A percentile compares a stretch with the other conserved stretches of the same genome.
Conservation (phyloP, 176 grass and related monocot species). For the Zizania latifolia region DNA sequence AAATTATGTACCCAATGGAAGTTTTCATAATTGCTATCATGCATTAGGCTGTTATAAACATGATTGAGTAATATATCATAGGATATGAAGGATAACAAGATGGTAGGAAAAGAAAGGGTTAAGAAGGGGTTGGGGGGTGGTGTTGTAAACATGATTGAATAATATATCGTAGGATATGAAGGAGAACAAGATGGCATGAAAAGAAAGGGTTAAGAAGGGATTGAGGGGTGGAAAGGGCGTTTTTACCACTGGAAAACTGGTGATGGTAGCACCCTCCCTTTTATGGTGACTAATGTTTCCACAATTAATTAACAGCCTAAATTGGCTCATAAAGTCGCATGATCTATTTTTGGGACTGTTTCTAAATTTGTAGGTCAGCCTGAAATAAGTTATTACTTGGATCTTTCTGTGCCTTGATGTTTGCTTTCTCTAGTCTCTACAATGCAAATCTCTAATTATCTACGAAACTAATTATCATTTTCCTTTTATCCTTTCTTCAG, state of each 20-base stretch:
- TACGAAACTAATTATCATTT: not conserved
- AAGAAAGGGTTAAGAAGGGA: not conserved
- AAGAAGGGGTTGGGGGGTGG: too few species aligned
- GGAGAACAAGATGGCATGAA: not conserved
- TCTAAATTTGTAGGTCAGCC: not conserved
- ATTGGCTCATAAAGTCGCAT: not conserved
- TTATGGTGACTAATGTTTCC: not conserved
- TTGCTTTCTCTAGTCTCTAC: not conserved
- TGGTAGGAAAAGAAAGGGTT: not conserved
- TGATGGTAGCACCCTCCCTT: not conserved
- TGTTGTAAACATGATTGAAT: not conserved
- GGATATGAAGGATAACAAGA: not conserved
- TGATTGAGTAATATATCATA: not conserved
- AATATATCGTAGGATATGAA: too few species aligned
- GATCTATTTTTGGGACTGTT: not conserved
- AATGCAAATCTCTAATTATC: too few species aligned
- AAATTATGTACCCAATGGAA: not conserved
- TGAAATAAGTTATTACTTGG: not conserved
- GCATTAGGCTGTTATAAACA: not conserved
- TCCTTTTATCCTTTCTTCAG: conserved; percentile 28
- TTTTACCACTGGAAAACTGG: not conserved
- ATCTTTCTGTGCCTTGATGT: not conserved
- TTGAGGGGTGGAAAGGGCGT: not conserved
- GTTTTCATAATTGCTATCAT: not conserved
- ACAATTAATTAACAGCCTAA: not conserved